Percentiles rank a stretch among this genome's conserved stretches.
Conservation (phyloP, 2,329 filamentous ascomycete genomes). For the Paraconiothyrium brasiliense region DNA sequence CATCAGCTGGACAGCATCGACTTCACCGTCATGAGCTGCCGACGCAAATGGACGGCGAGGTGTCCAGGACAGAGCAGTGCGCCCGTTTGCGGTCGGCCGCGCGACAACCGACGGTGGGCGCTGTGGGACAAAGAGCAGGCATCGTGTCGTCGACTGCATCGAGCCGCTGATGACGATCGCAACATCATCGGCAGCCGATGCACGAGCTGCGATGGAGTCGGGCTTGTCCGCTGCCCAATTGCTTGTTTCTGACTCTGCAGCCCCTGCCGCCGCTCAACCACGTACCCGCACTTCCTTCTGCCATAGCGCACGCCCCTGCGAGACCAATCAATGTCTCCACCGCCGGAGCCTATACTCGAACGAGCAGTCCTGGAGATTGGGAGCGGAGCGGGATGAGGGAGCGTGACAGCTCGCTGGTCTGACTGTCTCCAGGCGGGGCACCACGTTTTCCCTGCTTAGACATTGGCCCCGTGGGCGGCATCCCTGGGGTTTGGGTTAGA, state of each 20-base stretch:
- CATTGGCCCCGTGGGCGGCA: neutral
- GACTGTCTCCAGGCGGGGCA: constrained; percentile 9
- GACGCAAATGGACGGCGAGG: neutral
- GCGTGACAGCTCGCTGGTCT: constrained; percentile 19
- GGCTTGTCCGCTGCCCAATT: constrained; percentile 7
- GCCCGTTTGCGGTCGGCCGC: neutral
- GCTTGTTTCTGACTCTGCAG: neutral
- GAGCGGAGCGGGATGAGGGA: constrained; percentile 2
- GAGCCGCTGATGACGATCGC: neutral
- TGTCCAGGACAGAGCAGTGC: neutral
- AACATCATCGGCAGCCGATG: constrained; percentile 3
- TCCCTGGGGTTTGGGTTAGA: constrained; percentile 1
- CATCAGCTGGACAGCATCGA: neutral
- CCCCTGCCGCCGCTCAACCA: neutral
- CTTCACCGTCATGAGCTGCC: neutral
- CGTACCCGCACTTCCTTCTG: neutral
- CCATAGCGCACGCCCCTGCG: neutral
- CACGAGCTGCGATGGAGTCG: neutral
- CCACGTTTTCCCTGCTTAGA: constrained; percentile 9
- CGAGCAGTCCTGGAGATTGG: constrained; percentile 20
- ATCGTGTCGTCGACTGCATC: neutral
- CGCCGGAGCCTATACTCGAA: constrained; percentile 31
- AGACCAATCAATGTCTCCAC: constrained; percentile 2
- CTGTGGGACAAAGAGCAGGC: neutral
- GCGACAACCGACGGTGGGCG: neutral